Base-by-base conservation (phyloP, 208 protist species). In the Leishmania martiniquensis region DNA sequence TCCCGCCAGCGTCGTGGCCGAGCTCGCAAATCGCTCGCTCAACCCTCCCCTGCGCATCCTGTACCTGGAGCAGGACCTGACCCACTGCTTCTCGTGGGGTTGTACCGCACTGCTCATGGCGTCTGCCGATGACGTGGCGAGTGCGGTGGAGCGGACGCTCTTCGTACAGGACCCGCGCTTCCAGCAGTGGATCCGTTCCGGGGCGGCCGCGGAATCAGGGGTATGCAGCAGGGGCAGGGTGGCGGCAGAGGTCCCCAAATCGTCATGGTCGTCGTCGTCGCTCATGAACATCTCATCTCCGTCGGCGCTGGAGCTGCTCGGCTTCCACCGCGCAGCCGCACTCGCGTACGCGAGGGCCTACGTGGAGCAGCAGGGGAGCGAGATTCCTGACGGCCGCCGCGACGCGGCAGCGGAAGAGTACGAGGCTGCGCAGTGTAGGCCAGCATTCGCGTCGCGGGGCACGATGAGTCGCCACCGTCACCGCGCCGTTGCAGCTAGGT, bases 41-140 rank as follows among this genome's bases (percentile, higher is more conserved):
- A 84, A 95, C 77, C 72, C 91, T 5, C 86, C 89, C 17, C 84
- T 93, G 32, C 62, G 84, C 39, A 69, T 93, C 45, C 29, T 93
- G 1, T 91, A 93, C 76, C 55, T 89, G 32, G 81, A 93, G 57
- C 65, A 86, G 51, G 78, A 84, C 54, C 29, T 93, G 12, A 22
- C 76, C 0, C 71, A 52, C 1, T 22, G 34, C 29, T 88, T 89
- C 66, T 78, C 84, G 51, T 93, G 89, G 89, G 67, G 74, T 20
- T 69, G 77, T 17, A 45, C 86, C 17, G 84, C 78, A 47, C 81
- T 81, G 68, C 44, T 89, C 52, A 62, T 85, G 63, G 69, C 52
- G 10, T 81, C 81, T 6, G 37, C 88, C 42, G 83, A 87, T 59
- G 90, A 94, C 74, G 66, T 89, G 32, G 71, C 74, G 17, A 82